These are phyloP conservation scores for Ophidiomyces ophidiicola DNA, from an alignment of 2,329 filamentous ascomycete genomes.

Conservation along the genomic window DNA sequence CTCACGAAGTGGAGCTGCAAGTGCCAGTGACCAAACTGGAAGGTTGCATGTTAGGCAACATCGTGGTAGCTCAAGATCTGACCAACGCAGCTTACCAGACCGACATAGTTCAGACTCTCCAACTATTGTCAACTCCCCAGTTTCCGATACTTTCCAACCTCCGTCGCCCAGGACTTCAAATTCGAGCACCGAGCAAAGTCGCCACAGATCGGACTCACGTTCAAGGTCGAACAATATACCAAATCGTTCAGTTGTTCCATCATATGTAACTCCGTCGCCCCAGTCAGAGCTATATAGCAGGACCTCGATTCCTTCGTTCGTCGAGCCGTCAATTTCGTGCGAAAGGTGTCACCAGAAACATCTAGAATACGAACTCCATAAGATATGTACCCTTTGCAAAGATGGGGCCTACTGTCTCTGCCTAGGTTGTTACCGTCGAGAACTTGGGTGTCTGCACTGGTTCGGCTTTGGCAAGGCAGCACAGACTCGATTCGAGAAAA, in stretches of 20 bases:
- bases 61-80: conserved; percentile 5
- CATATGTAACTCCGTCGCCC: conserved; percentile 24
- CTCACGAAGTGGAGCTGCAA: too few species aligned
- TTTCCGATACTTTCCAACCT: background rate
- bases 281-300: conserved; percentile 21
- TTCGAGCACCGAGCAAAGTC: background rate
- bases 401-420: conserved; percentile 68
- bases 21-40: background rate
- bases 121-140: background rate
- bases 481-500: conserved; percentile 52
- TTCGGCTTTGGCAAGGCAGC: conserved; percentile 72
- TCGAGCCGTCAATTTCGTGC: conserved; percentile 64
- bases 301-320: conserved; percentile 34
- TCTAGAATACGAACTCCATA: conserved; percentile 78
- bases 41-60: background rate
- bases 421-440: conserved; percentile 62
- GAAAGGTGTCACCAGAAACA: conserved; percentile 55
- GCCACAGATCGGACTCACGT: conserved; percentile 2
- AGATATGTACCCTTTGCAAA: conserved; percentile 62
- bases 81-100: background rate
- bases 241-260: conserved; percentile 13
- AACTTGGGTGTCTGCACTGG: conserved; percentile 73
- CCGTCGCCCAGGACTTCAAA: background rate
- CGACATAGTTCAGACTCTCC: conserved; percentile 1
- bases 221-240: background rate